Conservation (phyloP, 495 filamentous ascomycete genomes). For the Pseudoneurospora amorphoporcata region DNA sequence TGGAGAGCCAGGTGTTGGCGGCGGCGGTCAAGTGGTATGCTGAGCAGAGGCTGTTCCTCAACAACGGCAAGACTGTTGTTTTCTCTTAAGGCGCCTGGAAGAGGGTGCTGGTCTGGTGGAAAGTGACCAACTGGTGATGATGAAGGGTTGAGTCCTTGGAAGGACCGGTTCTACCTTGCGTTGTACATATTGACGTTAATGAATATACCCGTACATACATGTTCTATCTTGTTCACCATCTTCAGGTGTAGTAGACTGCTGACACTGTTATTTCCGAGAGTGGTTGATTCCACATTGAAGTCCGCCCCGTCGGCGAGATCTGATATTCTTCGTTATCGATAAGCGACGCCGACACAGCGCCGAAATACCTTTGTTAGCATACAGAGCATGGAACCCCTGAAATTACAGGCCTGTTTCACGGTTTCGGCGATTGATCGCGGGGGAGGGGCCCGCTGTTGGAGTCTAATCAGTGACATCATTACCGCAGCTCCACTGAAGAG, state of each 20-base stretch:
- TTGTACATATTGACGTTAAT: neutral
- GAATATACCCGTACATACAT: neutral
- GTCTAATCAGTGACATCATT: neutral
- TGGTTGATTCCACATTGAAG: too few species aligned
- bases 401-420: neutral
- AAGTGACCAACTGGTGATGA: neutral
- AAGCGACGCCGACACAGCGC: neutral
- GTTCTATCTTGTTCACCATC: too few species aligned
- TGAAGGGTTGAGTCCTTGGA: neutral
- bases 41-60: slow-evolving; percentile 59
- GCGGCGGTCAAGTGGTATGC: slow-evolving; percentile 65
- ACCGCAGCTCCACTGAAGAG: neutral
- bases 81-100: slow-evolving; percentile 34
- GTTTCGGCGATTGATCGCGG: neutral
- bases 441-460: neutral
- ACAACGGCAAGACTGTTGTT: slow-evolving; percentile 64
- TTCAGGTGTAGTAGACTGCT: too few species aligned
- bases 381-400: neutral
- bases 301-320: neutral
- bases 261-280: too few species aligned
- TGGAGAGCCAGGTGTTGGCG: slow-evolving; percentile 63
- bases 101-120: neutral
- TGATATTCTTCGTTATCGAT: neutral
- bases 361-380: neutral
- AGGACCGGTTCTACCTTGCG: neutral